phyloP scores from a whole-genome alignment of 768 basidiomycete genomes.

The Podaxis carcinomalis region DNA sequence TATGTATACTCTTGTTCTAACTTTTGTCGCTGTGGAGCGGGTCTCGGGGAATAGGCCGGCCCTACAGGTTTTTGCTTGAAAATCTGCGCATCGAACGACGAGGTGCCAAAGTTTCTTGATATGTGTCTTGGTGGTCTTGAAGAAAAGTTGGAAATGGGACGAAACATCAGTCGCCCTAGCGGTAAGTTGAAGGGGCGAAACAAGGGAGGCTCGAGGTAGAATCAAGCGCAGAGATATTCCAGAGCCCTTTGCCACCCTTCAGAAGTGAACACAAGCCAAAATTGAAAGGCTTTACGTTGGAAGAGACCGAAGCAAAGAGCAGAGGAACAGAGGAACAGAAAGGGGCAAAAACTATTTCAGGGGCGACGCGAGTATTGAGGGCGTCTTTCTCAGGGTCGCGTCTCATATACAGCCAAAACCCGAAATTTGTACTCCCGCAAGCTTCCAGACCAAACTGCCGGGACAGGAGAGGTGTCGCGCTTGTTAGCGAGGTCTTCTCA shows the following conservation, averaged over 20 bases:
- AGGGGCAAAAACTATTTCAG: conserved; percentile 1
- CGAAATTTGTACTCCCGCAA: not conserved
- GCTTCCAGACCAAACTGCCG: no score
- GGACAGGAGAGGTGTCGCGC: no score
- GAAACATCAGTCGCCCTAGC: not conserved
- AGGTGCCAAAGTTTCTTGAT: not conserved
- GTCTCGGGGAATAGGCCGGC: not conserved
- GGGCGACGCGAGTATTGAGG: not conserved
- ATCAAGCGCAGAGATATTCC: not conserved
- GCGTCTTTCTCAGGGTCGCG: conserved; percentile 6
- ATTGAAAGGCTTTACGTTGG: not conserved
- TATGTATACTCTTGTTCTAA: not conserved
- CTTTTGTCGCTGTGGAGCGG: not conserved
- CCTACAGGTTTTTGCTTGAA: conserved; percentile 4
- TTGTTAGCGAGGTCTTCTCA: no score
- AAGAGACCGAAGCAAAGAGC: not conserved
- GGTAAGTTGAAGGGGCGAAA: not conserved
- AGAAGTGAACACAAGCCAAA: not conserved
- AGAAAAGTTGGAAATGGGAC: not conserved
- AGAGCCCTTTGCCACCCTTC: not conserved
- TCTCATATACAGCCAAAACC: not conserved
- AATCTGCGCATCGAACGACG: conserved; percentile 1
- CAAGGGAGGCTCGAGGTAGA: not conserved
- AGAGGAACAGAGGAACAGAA: not conserved
- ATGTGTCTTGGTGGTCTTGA: not conserved